phyloP scores from a whole-genome alignment of 139 green algal species.

The Chlamydomonas sp. region DNA sequence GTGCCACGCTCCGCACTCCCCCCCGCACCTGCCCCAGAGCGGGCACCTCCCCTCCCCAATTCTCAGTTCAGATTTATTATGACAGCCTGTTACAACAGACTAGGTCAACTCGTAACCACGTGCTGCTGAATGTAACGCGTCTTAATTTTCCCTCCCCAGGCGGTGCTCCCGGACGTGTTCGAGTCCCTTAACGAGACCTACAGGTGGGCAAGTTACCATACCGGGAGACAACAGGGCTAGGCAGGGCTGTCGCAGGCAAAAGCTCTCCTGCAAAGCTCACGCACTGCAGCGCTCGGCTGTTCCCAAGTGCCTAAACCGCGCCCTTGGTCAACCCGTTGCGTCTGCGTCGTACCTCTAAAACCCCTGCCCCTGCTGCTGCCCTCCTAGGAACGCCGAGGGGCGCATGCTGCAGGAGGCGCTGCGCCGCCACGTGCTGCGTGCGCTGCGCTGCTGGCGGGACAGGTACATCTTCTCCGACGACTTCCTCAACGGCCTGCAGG shows the following conservation, averaged over 20 bases:
- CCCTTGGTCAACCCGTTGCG: too few relatives aligned
- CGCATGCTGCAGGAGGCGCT: slow-evolving; percentile 81
- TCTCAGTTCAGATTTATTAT: too few relatives aligned
- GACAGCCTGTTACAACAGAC: too few relatives aligned
- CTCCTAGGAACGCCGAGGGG: slow-evolving; percentile 33
- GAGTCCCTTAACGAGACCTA: slow-evolving; percentile 74
- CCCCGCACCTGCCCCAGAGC: too few relatives aligned
- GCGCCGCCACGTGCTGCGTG: slow-evolving; percentile 76
- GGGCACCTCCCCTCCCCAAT: too few relatives aligned
- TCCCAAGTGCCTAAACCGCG: too few relatives aligned
- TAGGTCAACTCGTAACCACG: too few relatives aligned
- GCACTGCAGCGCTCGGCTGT: too few relatives aligned
- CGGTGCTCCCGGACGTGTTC: slow-evolving; percentile 86
- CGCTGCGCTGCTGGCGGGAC: slow-evolving; percentile 87
- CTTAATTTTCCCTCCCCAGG: slow-evolving; percentile 47
- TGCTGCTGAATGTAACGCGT: too few relatives aligned
- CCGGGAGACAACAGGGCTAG: background rate
- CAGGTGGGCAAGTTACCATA: slow-evolving; percentile 17
- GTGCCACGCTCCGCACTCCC: too few relatives aligned
- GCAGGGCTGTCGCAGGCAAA: background rate
- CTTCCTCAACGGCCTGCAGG: slow-evolving; percentile 90
- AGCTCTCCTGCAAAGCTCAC: background rate
- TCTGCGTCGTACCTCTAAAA: background rate
- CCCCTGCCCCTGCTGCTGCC: background rate
- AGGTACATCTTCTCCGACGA: slow-evolving; percentile 92